Evolutionary conservation across 2,329 filamentous ascomycete genomes (phyloP), one percentile per base, ranked within the genome.

Genomic region (Coleophoma crateriformis): DNA sequence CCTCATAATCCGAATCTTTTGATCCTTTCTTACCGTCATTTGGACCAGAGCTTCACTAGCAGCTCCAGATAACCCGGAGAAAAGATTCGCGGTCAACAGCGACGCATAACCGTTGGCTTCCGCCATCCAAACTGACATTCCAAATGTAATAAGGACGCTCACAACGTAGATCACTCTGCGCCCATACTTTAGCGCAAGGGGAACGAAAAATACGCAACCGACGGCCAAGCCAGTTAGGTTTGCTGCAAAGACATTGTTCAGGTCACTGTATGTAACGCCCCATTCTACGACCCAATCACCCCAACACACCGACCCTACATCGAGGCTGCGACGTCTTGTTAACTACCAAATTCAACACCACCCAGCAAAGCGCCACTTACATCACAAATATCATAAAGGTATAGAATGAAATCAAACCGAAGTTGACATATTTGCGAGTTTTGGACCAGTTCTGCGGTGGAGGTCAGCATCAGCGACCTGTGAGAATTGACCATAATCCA

Each of bases 201-300:
- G 73, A 2, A 75, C 67, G 37, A 76, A 60, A 7, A 76, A 33
- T 3, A 75, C 47, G 20, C 64, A 64, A 1, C 73, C 71, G 6
- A 76, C 45, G 12, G 66, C 68, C 0, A 77, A 58, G 1, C 64
- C 64, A 1, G 65, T 74, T 47, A 64, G 73, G 3, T 67, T 68
- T 2, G 69, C 66, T 1, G 74, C 76, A 48, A 70, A 72, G 3
- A 67, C 69, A 46, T 74, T 66, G 46, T 76, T 78, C 33, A 77
- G 54, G 0, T 66, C 54, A 1, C 59, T 62, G 43, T 63, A 67
- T 49, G 20, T 32, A 12, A 44, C 3, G 67, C 73, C 73, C 77
- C 6, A 67, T 68, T 3, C 19, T 3, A 27, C 14, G 5, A 32
- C 20, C 20, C 32, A 44, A n/a, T 44, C 41, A 8, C 32, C 12